Evolutionary conservation across 148 eudicot genomes (phyloP).

Genomic region (Cornus kousa): DNA sequence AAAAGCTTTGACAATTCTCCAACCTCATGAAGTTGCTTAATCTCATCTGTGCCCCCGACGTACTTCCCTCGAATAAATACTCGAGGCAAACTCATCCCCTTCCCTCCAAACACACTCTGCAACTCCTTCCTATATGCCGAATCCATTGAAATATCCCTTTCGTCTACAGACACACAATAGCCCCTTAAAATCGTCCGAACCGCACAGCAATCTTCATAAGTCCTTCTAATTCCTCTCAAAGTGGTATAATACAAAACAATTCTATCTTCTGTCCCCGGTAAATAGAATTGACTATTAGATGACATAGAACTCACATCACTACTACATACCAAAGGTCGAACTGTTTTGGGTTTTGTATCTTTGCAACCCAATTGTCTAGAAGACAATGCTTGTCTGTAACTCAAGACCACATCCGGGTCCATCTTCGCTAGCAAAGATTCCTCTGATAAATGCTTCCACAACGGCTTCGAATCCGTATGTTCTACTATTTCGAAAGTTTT

Average conservation of each 20-base stretch:
- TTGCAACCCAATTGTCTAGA: slow-evolving; percentile 32
- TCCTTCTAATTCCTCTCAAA: slow-evolving; percentile 87
- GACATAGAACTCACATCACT: slow-evolving; percentile 18
- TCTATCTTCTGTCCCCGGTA: slow-evolving; percentile 49
- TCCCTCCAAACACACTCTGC: slow-evolving; percentile 57
- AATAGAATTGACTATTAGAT: slow-evolving; percentile 13
- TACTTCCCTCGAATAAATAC: slow-evolving; percentile 71
- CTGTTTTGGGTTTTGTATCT: slow-evolving; percentile 17
- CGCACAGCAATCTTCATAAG: slow-evolving; percentile 84
- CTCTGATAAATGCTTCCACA: slow-evolving; percentile 92
- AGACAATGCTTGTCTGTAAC: slow-evolving; percentile 57
- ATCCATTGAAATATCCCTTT: slow-evolving; percentile 94
- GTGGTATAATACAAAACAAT: slow-evolving; percentile 79
- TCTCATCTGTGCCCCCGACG: slow-evolving; percentile 85
- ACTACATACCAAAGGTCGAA: slow-evolving; percentile 14
- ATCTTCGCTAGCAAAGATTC: slow-evolving; percentile 76
- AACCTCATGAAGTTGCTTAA: slow-evolving; percentile 69
- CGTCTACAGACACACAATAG: slow-evolving; percentile 73
- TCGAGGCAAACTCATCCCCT: slow-evolving; percentile 63
- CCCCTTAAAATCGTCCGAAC: slow-evolving; percentile 75
- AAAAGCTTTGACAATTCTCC: slow-evolving; percentile 71
- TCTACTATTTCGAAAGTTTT: slow-evolving; percentile 49
- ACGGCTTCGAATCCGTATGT: slow-evolving; percentile 63
- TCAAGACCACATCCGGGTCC: slow-evolving; percentile 68
- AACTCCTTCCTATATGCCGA: slow-evolving; percentile 66